Percentiles rank a stretch among this genome's conserved stretches.
phyloP scores from a whole-genome alignment of 768 basidiomycete species.

The Omphalotus guepiniiformis region DNA sequence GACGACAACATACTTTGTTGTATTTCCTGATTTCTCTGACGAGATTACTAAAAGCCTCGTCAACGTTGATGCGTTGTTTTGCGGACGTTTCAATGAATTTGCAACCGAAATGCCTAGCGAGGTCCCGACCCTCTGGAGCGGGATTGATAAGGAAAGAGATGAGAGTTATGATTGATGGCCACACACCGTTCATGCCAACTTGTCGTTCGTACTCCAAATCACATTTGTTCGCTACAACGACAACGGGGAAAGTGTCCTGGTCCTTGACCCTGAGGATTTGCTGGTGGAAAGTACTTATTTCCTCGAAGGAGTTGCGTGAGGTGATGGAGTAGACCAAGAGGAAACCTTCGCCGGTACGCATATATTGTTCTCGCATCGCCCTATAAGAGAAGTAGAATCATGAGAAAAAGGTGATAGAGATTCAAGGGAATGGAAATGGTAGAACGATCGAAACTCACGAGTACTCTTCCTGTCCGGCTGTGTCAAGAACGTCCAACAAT shows the following conservation, averaged over 20 bases:
- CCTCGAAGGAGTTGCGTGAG: slow-evolving; percentile 95
- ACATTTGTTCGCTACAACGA: slow-evolving; percentile 97
- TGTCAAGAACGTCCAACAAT: slow-evolving; percentile 93
- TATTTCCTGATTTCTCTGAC: slow-evolving; percentile 92
- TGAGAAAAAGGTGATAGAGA: no score
- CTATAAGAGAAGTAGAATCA: slow-evolving; percentile 33
- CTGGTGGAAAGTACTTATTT: slow-evolving; percentile 94
- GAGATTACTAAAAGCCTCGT: slow-evolving; percentile 90
- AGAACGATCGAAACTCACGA: slow-evolving; percentile 63
- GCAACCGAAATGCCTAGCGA: slow-evolving; percentile 92
- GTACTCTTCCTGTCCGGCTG: slow-evolving; percentile 98
- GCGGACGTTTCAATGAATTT: slow-evolving; percentile 96
- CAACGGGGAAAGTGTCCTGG: slow-evolving; percentile 91
- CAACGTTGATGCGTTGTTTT: slow-evolving; percentile 94
- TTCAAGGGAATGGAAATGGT: background rate
- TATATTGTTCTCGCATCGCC: slow-evolving; percentile 99
- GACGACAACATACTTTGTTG: slow-evolving; percentile 66
- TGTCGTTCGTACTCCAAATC: slow-evolving; percentile 95
- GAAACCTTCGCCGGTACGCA: slow-evolving; percentile 98
- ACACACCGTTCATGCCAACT: slow-evolving; percentile 87
- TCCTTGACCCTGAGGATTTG: slow-evolving; percentile 97
- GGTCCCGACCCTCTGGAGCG: slow-evolving; percentile 86
- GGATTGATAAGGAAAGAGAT: background rate
- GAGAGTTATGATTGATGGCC: background rate
- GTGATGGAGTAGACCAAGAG: slow-evolving; percentile 97